A percentile compares a stretch with the other conserved stretches of the same genome.
Evolutionary conservation across 441 rosid species (phyloP).

Genomic region (Sinapis alba): DNA sequence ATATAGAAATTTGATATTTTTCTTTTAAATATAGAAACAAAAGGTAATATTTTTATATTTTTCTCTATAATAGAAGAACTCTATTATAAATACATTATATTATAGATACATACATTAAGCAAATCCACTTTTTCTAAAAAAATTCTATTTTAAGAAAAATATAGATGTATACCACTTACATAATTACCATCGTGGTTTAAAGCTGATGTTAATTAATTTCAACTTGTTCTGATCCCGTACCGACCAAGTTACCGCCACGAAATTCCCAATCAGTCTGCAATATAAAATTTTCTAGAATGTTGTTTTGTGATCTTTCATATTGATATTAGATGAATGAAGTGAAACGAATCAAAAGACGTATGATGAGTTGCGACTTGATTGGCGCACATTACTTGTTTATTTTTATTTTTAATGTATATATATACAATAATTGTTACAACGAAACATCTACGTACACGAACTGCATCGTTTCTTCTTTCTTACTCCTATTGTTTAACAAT

Average conservation of each 20-base stretch:
- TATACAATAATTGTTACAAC: background rate
- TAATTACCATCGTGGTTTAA: background rate
- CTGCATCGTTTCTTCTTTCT: conserved; percentile 14
- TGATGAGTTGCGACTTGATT: conserved; percentile 10
- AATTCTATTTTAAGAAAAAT: too few species aligned
- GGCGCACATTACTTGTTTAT: background rate
- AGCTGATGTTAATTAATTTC: background rate
- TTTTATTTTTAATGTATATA: background rate
- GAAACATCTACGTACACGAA: conserved; percentile 9
- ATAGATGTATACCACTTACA: background rate
- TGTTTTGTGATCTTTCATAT: background rate
- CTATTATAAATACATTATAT: too few species aligned
- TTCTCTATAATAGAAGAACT: too few species aligned
- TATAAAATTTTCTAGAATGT: background rate
- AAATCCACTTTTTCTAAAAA: too few species aligned
- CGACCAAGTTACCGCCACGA: conserved; percentile 1
- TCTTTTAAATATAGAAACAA: too few species aligned
- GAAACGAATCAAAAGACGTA: background rate
- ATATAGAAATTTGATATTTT: too few species aligned
- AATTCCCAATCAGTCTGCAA: background rate
- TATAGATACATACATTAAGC: too few species aligned
- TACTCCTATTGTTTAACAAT: background rate
- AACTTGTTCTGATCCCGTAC: background rate
- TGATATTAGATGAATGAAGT: background rate
- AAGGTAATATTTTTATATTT: too few species aligned